Conservation (phyloP, 2,329 filamentous ascomycete genomes). For the Calonectria honghensis region DNA sequence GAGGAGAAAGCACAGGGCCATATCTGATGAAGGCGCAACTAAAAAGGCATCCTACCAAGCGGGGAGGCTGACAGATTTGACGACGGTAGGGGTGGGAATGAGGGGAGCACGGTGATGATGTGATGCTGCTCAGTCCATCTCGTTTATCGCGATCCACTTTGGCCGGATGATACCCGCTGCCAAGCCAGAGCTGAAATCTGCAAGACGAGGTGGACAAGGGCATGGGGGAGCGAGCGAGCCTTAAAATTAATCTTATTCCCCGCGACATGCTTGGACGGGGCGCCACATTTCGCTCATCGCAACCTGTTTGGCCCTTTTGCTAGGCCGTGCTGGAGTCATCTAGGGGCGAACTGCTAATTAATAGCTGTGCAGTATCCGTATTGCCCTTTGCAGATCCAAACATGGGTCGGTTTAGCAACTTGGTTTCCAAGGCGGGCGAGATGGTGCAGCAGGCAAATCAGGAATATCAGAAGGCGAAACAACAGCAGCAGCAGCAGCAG, state of each 20-base stretch:
- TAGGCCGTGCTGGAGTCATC: background rate
- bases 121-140: constrained; percentile 11
- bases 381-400: background rate
- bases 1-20: background rate
- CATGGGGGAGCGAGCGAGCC: constrained; percentile 18
- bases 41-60: background rate
- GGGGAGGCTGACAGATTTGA: background rate
- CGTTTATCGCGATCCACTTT: constrained; percentile 28
- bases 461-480: constrained; percentile 46
- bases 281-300: background rate
- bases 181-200: constrained; percentile 33
- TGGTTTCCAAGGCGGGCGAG: constrained; percentile 52
- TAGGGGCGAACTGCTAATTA: background rate
- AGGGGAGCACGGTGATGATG: background rate
- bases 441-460: constrained; percentile 49
- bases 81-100: too few species aligned
- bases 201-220: constrained; percentile 23
- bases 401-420: constrained; percentile 51
- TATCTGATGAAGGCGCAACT: background rate
- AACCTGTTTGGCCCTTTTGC: background rate
- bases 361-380: background rate
- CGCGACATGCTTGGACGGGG: background rate
- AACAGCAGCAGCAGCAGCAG: constrained; percentile 40
- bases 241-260: constrained; percentile 32
- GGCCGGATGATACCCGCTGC: constrained; percentile 15